Evolutionary conservation across 2,329 filamentous ascomycete genomes (phyloP).

Genomic region (Aspergillus quadricinctus): DNA sequence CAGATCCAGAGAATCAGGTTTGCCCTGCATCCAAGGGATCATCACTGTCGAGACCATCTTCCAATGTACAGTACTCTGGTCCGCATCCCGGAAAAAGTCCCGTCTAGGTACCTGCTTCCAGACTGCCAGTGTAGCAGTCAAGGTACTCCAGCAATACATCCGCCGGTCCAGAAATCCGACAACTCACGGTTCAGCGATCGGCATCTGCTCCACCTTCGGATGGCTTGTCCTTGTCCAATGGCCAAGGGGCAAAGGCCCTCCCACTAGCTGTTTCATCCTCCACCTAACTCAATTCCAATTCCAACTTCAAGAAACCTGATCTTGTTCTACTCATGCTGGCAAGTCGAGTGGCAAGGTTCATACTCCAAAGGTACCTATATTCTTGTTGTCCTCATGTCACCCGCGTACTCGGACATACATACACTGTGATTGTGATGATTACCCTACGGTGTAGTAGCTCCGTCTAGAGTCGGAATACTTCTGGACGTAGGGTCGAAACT

Average conservation of each 20-base stretch:
- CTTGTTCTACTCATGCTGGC: too few species aligned
- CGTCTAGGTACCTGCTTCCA: too few species aligned
- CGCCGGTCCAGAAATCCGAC: constrained; percentile 4
- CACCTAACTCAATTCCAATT: background rate
- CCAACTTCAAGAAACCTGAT: background rate
- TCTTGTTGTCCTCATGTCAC: too few species aligned
- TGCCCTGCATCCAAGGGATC: background rate
- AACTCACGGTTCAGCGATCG: constrained; percentile 6
- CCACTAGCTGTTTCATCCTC: too few species aligned
- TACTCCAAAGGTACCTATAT: too few species aligned
- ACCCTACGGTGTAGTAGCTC: too few species aligned
- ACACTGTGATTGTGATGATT: too few species aligned
- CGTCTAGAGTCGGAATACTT: too few species aligned
- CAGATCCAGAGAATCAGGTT: background rate
- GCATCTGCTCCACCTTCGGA: background rate
- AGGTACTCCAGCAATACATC: background rate
- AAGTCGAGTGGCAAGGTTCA: too few species aligned
- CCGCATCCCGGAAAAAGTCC: background rate
- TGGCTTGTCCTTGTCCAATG: background rate
- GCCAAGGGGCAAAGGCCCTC: background rate
- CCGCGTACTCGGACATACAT: too few species aligned
- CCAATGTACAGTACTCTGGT: background rate
- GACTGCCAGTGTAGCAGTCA: too few species aligned
- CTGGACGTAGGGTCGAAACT: background rate
- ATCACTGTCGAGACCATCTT: background rate